phyloP scores from a whole-genome alignment of 441 rosid genomes.

The Syzygium syzygioides region DNA sequence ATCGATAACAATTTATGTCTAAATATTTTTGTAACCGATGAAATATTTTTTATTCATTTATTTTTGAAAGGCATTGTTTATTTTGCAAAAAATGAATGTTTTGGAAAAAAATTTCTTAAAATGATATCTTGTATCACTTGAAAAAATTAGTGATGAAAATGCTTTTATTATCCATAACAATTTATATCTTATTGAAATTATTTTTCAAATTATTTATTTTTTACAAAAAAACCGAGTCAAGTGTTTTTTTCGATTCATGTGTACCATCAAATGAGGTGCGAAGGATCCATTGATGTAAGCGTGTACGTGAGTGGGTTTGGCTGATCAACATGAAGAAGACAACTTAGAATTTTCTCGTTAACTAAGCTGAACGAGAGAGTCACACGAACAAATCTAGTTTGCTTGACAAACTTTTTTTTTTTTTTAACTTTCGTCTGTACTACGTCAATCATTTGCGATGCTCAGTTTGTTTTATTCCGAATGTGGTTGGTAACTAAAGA shows the following conservation, averaged over 20 bases:
- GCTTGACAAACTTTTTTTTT: neutral
- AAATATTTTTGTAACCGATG: no score
- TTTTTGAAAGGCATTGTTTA: no score
- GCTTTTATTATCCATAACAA: no score
- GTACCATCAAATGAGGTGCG: neutral
- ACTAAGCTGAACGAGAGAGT: neutral
- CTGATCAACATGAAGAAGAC: neutral
- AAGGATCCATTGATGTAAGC: neutral
- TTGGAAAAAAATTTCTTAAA: no score
- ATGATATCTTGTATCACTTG: no score
- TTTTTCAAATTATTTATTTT: neutral
- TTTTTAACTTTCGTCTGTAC: neutral
- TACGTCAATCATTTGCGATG: neutral
- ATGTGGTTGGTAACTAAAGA: neutral
- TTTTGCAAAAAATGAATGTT: no score
- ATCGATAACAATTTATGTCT: no score
- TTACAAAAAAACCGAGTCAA: rapidly evolving
- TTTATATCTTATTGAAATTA: neutral
- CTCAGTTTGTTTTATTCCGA: neutral
- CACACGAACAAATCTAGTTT: neutral
- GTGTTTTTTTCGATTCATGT: neutral
- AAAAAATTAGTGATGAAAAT: no score
- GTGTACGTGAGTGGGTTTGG: neutral
- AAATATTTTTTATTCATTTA: no score
- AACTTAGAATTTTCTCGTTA: neutral